These are phyloP conservation scores for Phtheirospermum japonicum DNA, from an alignment of 257 asterid genomes.

Conservation along the genomic window DNA sequence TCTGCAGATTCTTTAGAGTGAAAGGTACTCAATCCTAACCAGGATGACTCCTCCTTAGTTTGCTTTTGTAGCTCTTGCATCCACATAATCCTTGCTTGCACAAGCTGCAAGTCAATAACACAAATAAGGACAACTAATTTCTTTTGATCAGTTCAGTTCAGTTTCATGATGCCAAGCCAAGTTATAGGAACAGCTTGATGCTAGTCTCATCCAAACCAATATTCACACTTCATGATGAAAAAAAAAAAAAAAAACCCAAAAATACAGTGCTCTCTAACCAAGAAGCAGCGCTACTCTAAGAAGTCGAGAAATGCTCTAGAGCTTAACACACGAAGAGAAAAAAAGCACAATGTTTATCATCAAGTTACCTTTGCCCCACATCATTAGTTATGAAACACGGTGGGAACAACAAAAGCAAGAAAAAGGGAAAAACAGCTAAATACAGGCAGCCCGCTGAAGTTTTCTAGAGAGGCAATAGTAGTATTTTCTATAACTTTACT, in stretches of 20 bases:
- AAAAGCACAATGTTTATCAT: not conserved
- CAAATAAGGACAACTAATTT: not conserved
- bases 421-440: no score
- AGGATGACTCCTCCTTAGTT: slow-evolving; percentile 58
- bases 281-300: no score
- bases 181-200: no score
- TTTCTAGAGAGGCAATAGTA: not conserved
- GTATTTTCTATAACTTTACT: not conserved
- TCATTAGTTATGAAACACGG: no score
- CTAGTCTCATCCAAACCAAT: no score
- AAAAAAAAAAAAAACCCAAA: no score
- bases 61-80: slow-evolving; percentile 84
- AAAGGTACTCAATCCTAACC: slow-evolving; percentile 48
- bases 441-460: not conserved
- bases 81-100: slow-evolving; percentile 85
- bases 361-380: slow-evolving; percentile 6
- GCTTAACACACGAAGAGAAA: no score
- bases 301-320: no score
- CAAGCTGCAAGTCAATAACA: slow-evolving; percentile 47
- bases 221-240: no score
- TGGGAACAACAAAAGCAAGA: no score
- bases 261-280: no score
- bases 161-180: not conserved
- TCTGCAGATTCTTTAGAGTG: slow-evolving; percentile 42
- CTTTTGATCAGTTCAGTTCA: not conserved